phyloP scores from a whole-genome alignment of 176 grass and related monocot genomes.

The Phoenix roebelenii region DNA sequence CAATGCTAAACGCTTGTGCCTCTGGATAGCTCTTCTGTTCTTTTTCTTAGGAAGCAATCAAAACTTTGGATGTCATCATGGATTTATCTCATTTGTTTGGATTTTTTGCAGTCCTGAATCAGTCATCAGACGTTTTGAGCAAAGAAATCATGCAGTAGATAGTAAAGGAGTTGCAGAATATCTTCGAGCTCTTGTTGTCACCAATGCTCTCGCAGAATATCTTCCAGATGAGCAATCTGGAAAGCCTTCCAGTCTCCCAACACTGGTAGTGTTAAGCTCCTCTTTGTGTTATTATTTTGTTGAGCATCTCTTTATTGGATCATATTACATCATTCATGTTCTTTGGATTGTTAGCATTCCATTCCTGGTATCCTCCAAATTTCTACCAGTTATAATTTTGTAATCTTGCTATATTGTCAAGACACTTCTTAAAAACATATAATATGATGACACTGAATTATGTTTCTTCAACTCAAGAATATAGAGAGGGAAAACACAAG shows the following conservation, averaged over 20 bases:
- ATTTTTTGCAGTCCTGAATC: constrained; percentile 54
- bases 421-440: too few relatives aligned
- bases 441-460: too few relatives aligned
- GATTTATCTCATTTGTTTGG: not conserved
- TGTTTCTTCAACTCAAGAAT: too few relatives aligned
- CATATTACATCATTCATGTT: too few relatives aligned
- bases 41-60: not conserved
- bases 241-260: constrained; percentile 67
- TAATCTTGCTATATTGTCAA: too few relatives aligned
- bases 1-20: too few relatives aligned
- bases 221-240: constrained; percentile 80
- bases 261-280: constrained; percentile 50
- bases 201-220: constrained; percentile 75
- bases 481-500: too few relatives aligned
- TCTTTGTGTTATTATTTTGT: constrained; percentile 1
- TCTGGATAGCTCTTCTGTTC: not conserved
- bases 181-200: constrained; percentile 83
- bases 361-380: too few relatives aligned
- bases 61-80: not conserved
- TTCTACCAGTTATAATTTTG: too few relatives aligned
- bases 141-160: constrained; percentile 86
- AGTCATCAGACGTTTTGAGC: constrained; percentile 84
- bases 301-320: too few relatives aligned
- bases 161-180: constrained; percentile 86
- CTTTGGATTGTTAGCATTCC: too few relatives aligned